phyloP scores from a whole-genome alignment of 2,329 filamentous ascomycete species.

The Alternaria brassicicola region DNA sequence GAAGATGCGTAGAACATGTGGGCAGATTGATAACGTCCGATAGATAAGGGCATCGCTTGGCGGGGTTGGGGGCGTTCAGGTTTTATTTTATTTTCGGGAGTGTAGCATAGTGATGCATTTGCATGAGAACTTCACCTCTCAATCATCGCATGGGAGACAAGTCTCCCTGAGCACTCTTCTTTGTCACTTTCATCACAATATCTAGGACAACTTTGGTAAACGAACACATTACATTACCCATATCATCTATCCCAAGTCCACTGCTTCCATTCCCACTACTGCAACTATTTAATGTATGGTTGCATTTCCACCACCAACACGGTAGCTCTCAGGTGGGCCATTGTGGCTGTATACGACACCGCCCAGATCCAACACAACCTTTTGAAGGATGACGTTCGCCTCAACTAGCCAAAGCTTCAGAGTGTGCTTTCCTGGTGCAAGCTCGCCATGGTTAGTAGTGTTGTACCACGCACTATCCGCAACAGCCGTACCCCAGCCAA shows the following conservation, averaged over 20 bases:
- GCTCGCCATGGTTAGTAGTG: slow-evolving; percentile 47
- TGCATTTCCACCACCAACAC: slow-evolving; percentile 27
- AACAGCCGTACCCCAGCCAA: slow-evolving; percentile 58
- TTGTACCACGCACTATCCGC: slow-evolving; percentile 59
- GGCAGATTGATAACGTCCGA: not conserved
- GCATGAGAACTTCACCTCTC: not conserved
- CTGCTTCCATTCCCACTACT: not conserved
- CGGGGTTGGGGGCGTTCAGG: not conserved
- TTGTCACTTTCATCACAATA: not conserved
- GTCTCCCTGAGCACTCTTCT: not conserved
- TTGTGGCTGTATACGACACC: slow-evolving; percentile 44
- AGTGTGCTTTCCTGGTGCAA: slow-evolving; percentile 49
- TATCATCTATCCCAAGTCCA: not conserved
- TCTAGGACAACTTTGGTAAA: not conserved
- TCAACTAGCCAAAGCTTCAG: slow-evolving; percentile 56
- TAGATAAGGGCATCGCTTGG: not conserved
- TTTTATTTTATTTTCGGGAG: not conserved
- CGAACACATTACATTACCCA: not conserved
- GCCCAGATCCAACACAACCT: slow-evolving; percentile 46
- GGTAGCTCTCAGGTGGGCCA: slow-evolving; percentile 49
- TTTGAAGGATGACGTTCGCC: slow-evolving; percentile 50
- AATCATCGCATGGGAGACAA: not conserved
- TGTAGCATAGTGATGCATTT: not conserved
- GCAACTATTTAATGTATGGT: slow-evolving; percentile 1
- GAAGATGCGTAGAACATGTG: not conserved